A percentile compares a stretch with the other conserved stretches of the same genome.
phyloP scores from a whole-genome alignment of 106 monocot genomes.

The Phalaenopsis aphrodite region DNA sequence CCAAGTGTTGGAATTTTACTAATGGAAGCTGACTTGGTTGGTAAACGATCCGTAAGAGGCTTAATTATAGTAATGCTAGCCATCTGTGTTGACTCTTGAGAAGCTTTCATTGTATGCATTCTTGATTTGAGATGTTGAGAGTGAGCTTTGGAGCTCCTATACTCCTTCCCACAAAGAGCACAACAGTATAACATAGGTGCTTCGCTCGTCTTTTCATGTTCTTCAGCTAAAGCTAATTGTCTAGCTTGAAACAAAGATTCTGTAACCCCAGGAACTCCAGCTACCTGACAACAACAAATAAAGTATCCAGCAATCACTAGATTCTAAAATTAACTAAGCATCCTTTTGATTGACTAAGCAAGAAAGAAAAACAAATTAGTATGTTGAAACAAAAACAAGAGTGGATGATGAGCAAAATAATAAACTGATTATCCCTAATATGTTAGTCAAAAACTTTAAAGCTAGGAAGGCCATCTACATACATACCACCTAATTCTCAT shows the following conservation, averaged over 20 bases:
- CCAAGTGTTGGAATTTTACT: conserved; percentile 2
- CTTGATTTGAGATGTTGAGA: conserved; percentile 78
- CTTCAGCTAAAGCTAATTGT: conserved; percentile 63
- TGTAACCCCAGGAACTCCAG: conserved; percentile 75
- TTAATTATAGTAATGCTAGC: conserved; percentile 56
- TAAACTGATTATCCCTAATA: background rate
- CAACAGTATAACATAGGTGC: conserved; percentile 63
- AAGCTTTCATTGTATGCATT: conserved; percentile 53
- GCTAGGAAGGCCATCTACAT: too few species aligned
- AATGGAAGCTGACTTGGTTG: conserved; percentile 23
- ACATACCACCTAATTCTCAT: too few species aligned
- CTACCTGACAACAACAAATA: conserved; percentile 36
- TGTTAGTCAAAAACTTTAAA: background rate
- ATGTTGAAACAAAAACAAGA: background rate
- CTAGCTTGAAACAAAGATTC: conserved; percentile 76
- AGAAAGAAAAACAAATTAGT: background rate
- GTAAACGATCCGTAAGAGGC: conserved; percentile 24
- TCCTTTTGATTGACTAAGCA: background rate
- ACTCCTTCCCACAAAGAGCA: conserved; percentile 80
- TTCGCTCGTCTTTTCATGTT: conserved; percentile 32
- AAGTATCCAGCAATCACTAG: background rate
- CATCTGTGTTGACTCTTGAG: conserved; percentile 34
- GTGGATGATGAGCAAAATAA: background rate
- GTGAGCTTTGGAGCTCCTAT: conserved; percentile 74
- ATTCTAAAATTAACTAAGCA: background rate